Evolutionary conservation across 768 basidiomycete species (phyloP), one percentile per base, ranked within the genome.

Genomic region (Lenzites betulinus): DNA sequence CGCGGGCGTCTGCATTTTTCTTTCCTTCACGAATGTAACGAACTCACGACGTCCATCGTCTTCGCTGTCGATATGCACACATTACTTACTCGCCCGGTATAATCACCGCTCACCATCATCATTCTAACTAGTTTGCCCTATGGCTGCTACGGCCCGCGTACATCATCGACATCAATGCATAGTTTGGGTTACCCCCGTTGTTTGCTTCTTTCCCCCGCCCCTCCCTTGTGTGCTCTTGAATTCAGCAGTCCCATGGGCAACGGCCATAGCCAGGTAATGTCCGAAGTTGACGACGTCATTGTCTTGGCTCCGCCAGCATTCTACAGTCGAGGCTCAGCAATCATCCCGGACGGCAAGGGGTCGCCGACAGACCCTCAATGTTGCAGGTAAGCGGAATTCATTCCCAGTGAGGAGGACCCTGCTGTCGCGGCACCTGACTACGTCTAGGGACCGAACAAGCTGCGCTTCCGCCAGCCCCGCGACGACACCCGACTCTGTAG

Each of bases 1-100:
- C 33, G 39, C 33, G 28, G 30, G 56, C 44, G 38, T 58, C 43
- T 47, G 51, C 55, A 54, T 44, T 53, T 59, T 23, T 25, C 41
- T 20, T 59, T 50, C 22, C 18, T 54, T 65, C 25, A 65, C 55
- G 66, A 65, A 52, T 62, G 52, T 65, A 51, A 64, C 57, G 66
- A 64, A 46, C 43, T 58, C 56, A 62, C 54, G 60, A 62, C 22
- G 35, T 46, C 52, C 53, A 58, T 58, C 47, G 55, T 51, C 51
- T 50, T 48, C 18, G 18, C 22, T 58, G 56, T 58, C 51, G 23
- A 61, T 61, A 64, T 62, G 59, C 62, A 51, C 48, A 22, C 52
- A 36, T n/a, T 63, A 63, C 56, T 39, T 56, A 46, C 30, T 33
- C 38, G 25, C 36, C 51, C n/a, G 54, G 42, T 61, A 55, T 61